Base-by-base conservation (phyloP, 176 grass and related monocot genomes). In the Triticum timopheevii region DNA sequence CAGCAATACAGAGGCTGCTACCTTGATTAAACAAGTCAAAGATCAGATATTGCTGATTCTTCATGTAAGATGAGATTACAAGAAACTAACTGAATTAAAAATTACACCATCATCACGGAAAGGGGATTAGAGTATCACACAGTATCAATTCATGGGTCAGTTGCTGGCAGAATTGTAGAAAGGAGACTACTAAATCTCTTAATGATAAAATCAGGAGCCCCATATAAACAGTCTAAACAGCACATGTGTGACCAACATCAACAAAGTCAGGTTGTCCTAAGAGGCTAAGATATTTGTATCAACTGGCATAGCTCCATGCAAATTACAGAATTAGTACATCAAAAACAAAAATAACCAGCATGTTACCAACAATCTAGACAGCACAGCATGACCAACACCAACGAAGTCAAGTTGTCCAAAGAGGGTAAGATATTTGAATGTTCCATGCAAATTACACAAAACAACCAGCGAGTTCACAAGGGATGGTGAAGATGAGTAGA, bases 1-100 rank as follows among this genome's bases (percentile, higher is more conserved):
- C n/a, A 77, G 85, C 64, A 76, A 20, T 80, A 58, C 65, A 84
- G 69, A 69, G 76, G 59, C 85, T 86, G 86, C 81, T 79, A 47
- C 79, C 86, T 93, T 67, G 4, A 45, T 8, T 82, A 11, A 34
- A 87, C 7, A 64, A 68, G 12, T 6, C 4, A 27, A 84, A 49
- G 6, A 73, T 31, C 42, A 61, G 58, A 58, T 20, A 22, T 82
- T 28, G 73, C 20, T 3, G 17, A 12, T 28, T 28, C 10, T n/a
- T 39, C 15, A 65, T 39, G 10, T 3, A 42, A 62, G 17, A 25
- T 49, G 27, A 73, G 15, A 73, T 30, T 38, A 25, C 17, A 74
- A 59, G 10, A 52, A 74, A 50, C 7, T 23, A 27, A 12, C 4
- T 17, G 1, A 38, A 12, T 34, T 10, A 12, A 42, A 82, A 61